phyloP scores from a whole-genome alignment of 306 rosid genomes.

The Biancaea sappan region DNA sequence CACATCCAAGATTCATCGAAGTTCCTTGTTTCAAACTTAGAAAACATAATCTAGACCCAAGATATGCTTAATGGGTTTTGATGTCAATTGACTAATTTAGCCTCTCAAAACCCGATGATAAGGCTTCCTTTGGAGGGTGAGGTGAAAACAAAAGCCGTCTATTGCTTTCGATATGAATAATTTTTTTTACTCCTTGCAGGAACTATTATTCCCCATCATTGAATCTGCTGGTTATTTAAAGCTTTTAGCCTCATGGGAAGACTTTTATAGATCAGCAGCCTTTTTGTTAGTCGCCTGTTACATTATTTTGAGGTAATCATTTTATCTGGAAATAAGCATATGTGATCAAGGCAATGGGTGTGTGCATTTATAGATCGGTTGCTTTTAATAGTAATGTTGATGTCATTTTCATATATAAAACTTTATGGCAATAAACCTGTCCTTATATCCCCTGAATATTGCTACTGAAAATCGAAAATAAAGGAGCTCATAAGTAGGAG shows the following conservation, averaged over 20 bases:
- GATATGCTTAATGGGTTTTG: slow-evolving; percentile 25
- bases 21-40: slow-evolving; percentile 16
- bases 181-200: slow-evolving; percentile 59
- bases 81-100: slow-evolving; percentile 14
- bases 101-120: slow-evolving; percentile 8
- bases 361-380: slow-evolving; percentile 10
- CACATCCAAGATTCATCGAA: slow-evolving; percentile 7
- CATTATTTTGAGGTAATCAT: slow-evolving; percentile 66
- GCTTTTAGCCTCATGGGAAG: slow-evolving; percentile 75
- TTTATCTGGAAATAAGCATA: slow-evolving; percentile 29
- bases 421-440: no score
- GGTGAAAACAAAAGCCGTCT: slow-evolving; percentile 12
- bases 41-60: slow-evolving; percentile 4
- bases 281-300: slow-evolving; percentile 69
- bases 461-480: no score
- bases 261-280: slow-evolving; percentile 60
- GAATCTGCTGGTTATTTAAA: slow-evolving; percentile 50
- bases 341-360: slow-evolving; percentile 10
- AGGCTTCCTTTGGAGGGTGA: slow-evolving; percentile 10
- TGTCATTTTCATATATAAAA: slow-evolving; percentile 26
- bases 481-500: no score
- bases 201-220: slow-evolving; percentile 71
- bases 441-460: no score
- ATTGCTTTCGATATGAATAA: slow-evolving; percentile 32
- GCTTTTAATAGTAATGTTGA: slow-evolving; percentile 1